Percentiles rank a stretch among this genome's conserved stretches.
Conservation (phyloP, 768 basidiomycete genomes). For the Kwoniella dendrophila region DNA sequence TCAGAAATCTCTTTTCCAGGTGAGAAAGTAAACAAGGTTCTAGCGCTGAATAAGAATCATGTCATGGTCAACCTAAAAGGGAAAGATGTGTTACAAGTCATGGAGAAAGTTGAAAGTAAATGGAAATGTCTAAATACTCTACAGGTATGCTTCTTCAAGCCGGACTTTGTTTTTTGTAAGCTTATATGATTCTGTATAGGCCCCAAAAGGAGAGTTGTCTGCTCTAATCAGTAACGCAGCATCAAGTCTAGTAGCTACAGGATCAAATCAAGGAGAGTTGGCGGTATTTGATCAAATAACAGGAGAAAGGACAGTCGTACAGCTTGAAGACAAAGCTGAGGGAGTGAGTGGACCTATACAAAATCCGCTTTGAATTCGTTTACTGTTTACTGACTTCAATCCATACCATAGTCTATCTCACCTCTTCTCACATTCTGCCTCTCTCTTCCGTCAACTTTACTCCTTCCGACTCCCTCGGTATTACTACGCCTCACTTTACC, state of each 20-base stretch:
- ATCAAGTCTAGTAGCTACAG: conserved; percentile 6
- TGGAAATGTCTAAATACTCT: conserved; percentile 23
- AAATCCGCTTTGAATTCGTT: background rate
- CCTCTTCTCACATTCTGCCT: conserved; percentile 15
- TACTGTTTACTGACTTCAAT: too few species aligned
- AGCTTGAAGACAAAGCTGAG: background rate
- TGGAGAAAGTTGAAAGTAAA: conserved; percentile 25
- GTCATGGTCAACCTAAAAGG: conserved; percentile 8
- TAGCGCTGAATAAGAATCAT: background rate
- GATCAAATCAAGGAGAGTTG: conserved; percentile 11
- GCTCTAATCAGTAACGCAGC: background rate
- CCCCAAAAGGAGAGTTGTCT: background rate
- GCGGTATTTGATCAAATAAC: conserved; percentile 5
- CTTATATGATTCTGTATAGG: conserved; percentile 1
- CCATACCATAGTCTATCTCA: conserved; percentile 20
- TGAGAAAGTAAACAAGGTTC: background rate
- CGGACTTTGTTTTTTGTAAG: too few species aligned
- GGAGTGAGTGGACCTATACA: conserved; percentile 10
- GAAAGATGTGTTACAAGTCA: conserved; percentile 6
- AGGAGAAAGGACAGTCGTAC: background rate
- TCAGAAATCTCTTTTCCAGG: conserved; percentile 18
- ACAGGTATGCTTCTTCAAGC: conserved; percentile 16
- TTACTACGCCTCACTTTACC: conserved; percentile 17
- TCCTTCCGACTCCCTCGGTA: conserved; percentile 1
- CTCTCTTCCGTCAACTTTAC: conserved; percentile 1